Percentiles rank a stretch among this genome's conserved stretches.
Evolutionary conservation across 208 protist genomes (phyloP).

Genomic region (Herpetomonas tarakana): DNA sequence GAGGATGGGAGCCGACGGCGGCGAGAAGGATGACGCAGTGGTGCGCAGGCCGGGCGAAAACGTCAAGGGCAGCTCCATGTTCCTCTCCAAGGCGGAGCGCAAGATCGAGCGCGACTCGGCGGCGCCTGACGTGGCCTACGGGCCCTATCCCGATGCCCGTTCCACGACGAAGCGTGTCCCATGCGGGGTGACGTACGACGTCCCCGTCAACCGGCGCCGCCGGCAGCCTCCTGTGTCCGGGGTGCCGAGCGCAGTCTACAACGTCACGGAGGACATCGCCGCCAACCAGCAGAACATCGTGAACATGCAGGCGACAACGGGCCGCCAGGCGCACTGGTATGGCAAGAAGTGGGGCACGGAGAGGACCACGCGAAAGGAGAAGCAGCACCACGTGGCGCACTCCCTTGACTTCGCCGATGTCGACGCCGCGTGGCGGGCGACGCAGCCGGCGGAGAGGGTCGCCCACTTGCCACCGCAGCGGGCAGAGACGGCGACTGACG

Average conservation of each 20-base stretch:
- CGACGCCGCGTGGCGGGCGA: conserved; percentile 44
- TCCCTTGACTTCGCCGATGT: conserved; percentile 40
- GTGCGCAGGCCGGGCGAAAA: conserved; percentile 23
- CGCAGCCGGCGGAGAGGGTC: conserved; percentile 27
- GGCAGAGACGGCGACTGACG: conserved; percentile 1
- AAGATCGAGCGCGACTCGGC: conserved; percentile 23
- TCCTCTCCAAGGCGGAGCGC: conserved; percentile 49
- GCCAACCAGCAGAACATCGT: conserved; percentile 35
- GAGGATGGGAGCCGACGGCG: no score
- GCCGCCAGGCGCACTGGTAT: conserved; percentile 53
- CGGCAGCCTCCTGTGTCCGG: conserved; percentile 37
- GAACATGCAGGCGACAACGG: conserved; percentile 52
- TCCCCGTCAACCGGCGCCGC: conserved; percentile 30
- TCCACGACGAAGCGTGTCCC: conserved; percentile 48
- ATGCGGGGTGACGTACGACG: conserved; percentile 41
- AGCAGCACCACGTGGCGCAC: conserved; percentile 4
- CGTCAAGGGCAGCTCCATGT: conserved; percentile 66
- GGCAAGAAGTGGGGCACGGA: conserved; percentile 16
- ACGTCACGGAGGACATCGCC: conserved; percentile 55
- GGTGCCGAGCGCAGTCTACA: conserved; percentile 55
- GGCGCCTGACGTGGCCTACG: conserved; percentile 67
- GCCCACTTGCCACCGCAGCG: conserved; percentile 31
- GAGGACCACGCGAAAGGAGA: background rate
- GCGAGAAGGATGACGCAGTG: background rate
- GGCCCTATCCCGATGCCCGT: conserved; percentile 72